phyloP scores from a whole-genome alignment of 2,329 filamentous ascomycete genomes.

The Chrysoporthe austroafricana region DNA sequence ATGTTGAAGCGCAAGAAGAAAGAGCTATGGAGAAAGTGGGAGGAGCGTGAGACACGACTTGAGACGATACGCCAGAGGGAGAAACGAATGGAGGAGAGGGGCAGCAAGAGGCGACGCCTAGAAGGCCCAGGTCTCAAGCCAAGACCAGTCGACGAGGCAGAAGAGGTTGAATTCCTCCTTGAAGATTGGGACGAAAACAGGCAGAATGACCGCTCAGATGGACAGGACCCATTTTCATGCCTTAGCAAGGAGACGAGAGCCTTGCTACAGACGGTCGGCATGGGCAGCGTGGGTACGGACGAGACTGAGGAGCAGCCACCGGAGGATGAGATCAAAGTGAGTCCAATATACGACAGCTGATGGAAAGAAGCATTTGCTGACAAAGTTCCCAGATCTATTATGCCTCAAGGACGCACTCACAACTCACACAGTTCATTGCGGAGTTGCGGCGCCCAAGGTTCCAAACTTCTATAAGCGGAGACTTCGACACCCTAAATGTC shows the following conservation, averaged over 20 bases:
- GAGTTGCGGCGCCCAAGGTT: conserved; percentile 80
- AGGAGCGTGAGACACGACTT: conserved; percentile 75
- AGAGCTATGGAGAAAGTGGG: conserved; percentile 67
- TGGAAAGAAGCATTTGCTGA: not conserved
- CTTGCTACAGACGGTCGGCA: conserved; percentile 68
- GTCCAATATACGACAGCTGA: conserved; percentile 22
- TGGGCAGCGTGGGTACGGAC: conserved; percentile 41
- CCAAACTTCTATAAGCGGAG: conserved; percentile 67
- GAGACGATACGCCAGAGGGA: conserved; percentile 67
- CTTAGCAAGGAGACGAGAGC: conserved; percentile 77
- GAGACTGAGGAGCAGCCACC: conserved; percentile 46
- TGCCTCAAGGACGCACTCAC: conserved; percentile 90
- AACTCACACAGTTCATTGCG: conserved; percentile 83
- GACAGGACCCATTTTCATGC: conserved; percentile 51
- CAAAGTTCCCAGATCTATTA: conserved; percentile 69
- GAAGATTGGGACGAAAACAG: conserved; percentile 66
- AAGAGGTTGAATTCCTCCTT: conserved; percentile 74
- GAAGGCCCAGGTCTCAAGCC: conserved; percentile 39
- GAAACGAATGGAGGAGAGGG: conserved; percentile 57
- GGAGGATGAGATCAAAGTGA: conserved; percentile 70
- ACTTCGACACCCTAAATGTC: conserved; percentile 31
- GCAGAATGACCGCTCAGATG: conserved; percentile 34
- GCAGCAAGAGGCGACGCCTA: conserved; percentile 50
- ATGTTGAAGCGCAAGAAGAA: conserved; percentile 70
- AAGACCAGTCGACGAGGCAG: conserved; percentile 38